These are phyloP conservation scores for Sphenostylis stenocarpa DNA, from an alignment of 306 rosid species.

Conservation along the genomic window DNA sequence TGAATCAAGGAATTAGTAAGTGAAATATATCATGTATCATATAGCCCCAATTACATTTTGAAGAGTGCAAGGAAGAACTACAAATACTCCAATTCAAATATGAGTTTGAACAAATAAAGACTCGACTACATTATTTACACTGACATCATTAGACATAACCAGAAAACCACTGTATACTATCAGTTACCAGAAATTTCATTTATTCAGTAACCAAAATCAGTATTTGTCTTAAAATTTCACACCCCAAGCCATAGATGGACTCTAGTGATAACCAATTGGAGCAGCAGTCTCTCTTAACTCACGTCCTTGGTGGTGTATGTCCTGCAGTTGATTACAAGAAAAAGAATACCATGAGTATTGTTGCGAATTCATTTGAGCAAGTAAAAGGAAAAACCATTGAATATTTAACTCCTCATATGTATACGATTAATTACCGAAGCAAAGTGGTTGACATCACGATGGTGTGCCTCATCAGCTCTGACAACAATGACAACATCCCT, in stretches of 20 bases:
- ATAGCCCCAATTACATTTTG: slow-evolving; percentile 25
- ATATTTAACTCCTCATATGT: neutral
- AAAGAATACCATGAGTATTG: neutral
- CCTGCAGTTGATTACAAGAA: slow-evolving; percentile 51
- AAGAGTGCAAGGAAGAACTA: neutral
- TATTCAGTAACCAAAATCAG: slow-evolving; percentile 25
- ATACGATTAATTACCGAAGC: slow-evolving; percentile 54
- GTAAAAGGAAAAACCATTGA: neutral
- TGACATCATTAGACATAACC: slow-evolving; percentile 4
- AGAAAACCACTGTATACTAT: slow-evolving; percentile 3
- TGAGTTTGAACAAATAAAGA: slow-evolving; percentile 18
- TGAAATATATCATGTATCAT: slow-evolving; percentile 13
- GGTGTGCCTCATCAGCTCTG: slow-evolving; percentile 83
- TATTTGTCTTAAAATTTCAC: neutral
- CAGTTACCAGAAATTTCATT: slow-evolving; percentile 13
- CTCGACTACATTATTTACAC: slow-evolving; percentile 29
- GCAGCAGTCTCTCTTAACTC: slow-evolving; percentile 67
- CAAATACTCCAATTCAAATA: neutral
- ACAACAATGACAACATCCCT: slow-evolving; percentile 70
- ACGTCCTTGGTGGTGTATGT: slow-evolving; percentile 64
- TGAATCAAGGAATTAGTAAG: neutral
- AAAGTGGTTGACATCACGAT: slow-evolving; percentile 81
- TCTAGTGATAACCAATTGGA: slow-evolving; percentile 69
- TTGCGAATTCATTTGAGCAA: neutral
- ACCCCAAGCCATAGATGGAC: neutral